Percentiles rank a stretch among this genome's conserved stretches.
Evolutionary conservation across 169 alveolate genomes (phyloP).

Genomic region (Eimeria tenella): DNA sequence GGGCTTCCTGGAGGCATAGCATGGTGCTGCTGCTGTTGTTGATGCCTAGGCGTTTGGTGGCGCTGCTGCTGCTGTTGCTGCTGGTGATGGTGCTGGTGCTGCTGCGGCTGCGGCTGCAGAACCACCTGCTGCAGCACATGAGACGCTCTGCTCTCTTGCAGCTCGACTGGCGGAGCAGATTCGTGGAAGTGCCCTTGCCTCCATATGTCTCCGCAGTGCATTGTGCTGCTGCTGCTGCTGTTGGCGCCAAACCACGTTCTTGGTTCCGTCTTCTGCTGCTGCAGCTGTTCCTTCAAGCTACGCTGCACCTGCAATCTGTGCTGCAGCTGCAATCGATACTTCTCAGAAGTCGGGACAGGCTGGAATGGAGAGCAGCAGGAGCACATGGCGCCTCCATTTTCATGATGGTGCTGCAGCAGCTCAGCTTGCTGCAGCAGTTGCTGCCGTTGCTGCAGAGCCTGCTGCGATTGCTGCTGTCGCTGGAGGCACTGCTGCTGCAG

Average conservation of each 20-base stretch:
- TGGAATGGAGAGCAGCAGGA: constrained; percentile 5
- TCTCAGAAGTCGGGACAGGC: background rate
- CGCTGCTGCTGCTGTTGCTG: background rate
- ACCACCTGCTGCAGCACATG: background rate
- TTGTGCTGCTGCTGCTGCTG: background rate
- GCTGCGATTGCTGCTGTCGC: background rate
- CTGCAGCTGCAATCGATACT: background rate
- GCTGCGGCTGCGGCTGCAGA: background rate
- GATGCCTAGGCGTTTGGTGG: no score
- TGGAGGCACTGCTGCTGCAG: background rate
- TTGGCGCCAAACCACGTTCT: background rate
- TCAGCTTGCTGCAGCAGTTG: background rate
- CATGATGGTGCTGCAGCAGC: background rate
- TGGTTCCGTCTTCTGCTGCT: background rate
- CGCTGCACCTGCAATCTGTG: constrained; percentile 13
- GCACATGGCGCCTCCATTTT: constrained; percentile 15
- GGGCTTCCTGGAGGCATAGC: no score
- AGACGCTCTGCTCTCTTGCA: no score
- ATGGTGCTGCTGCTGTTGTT: no score
- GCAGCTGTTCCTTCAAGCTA: background rate
- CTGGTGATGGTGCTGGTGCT: background rate
- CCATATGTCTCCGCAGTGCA: background rate
- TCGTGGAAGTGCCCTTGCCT: background rate
- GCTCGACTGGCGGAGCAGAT: background rate
- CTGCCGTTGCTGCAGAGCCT: background rate